Base-by-base conservation (phyloP, 306 rosid genomes). In the Lathyrus oleraceus region DNA sequence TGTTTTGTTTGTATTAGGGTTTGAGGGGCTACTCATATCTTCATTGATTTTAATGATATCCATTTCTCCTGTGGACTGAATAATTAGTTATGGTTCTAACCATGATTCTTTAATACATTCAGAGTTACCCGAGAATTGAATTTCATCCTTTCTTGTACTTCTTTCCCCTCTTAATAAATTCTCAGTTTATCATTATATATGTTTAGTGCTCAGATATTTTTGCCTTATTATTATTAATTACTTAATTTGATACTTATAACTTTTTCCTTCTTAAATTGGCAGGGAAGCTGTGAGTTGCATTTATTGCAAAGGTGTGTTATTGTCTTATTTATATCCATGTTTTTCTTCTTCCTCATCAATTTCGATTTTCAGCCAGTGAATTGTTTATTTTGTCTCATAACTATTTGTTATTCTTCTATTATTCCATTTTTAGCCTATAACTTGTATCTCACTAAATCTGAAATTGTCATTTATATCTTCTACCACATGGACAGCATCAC, bases 261-360 rank as follows among this genome's bases (percentile, higher is more conserved):
- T 40, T 73, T 61, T 64, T 45, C 57, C 45, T 51, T 61, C 52
- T 72, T 20, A 65, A 42, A 67, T 78, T 85, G 76, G 74, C 85
- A 91, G 95, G 90, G 97, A 91, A 63, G 95, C 92, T 85, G 95
- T 91, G 79, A 88, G 84, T 75, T 91, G 95, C 85, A 79, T 61
- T 63, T 65, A 81, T 71, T 91, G 97, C 77, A 82, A 86, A 83
- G 97, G 95, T 88, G 61, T 69, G 87, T 70, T 45, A 15, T 60
- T 51, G 6, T 60, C 69, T 66, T 78, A 61, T 56, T 66, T 78
- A 61, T 56, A 61, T 72, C 20, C 63, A 36, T 43, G 17, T 14
- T 28, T 71, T 71, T 59, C 32, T 69, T 62, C 65, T 45, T 73
- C 19, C 47, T 61, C 19, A 19, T 12, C 51, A 58, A 35, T 20